These are phyloP conservation scores for Tolypocladium nubicola DNA, from an alignment of 2,329 filamentous ascomycete species.

Conservation along the genomic window DNA sequence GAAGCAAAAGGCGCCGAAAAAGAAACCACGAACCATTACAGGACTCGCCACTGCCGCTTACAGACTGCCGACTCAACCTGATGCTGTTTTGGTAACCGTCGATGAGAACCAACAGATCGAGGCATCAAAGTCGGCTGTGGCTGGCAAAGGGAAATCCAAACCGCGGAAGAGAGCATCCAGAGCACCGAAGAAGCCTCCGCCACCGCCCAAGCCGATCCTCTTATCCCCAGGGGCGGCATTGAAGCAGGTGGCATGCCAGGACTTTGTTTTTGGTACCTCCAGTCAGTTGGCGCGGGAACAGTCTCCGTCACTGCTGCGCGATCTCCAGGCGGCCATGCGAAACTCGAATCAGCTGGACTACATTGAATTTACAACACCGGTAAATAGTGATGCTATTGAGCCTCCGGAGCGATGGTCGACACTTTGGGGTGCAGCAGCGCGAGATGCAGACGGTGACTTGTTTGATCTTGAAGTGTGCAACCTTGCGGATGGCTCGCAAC, in stretches of 20 bases:
- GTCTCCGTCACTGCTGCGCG: conserved; percentile 53
- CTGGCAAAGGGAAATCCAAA: conserved; percentile 21
- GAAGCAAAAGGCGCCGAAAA: conserved; percentile 48
- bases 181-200: conserved; percentile 27
- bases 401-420: conserved; percentile 21
- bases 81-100: conserved; percentile 10
- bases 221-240: conserved; percentile 60
- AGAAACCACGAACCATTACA: conserved; percentile 69
- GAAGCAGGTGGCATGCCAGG: conserved; percentile 54
- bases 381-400: conserved; percentile 28
- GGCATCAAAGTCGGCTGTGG: conserved; percentile 6
- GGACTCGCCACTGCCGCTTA: conserved; percentile 67
- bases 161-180: conserved; percentile 20
- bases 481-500: conserved; percentile 33
- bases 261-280: conserved; percentile 77
- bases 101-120: not conserved
- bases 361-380: conserved; percentile 26
- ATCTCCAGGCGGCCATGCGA: conserved; percentile 51
- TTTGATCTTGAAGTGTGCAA: conserved; percentile 54
- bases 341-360: conserved; percentile 39
- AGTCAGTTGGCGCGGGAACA: conserved; percentile 70
- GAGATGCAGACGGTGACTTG: conserved; percentile 54
- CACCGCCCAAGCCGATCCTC: conserved; percentile 37
- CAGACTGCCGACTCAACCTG: conserved; percentile 18
- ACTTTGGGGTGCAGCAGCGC: conserved; percentile 62